Evolutionary conservation across 179 eudicot species (phyloP).

Genomic region (Nepenthes alata): DNA sequence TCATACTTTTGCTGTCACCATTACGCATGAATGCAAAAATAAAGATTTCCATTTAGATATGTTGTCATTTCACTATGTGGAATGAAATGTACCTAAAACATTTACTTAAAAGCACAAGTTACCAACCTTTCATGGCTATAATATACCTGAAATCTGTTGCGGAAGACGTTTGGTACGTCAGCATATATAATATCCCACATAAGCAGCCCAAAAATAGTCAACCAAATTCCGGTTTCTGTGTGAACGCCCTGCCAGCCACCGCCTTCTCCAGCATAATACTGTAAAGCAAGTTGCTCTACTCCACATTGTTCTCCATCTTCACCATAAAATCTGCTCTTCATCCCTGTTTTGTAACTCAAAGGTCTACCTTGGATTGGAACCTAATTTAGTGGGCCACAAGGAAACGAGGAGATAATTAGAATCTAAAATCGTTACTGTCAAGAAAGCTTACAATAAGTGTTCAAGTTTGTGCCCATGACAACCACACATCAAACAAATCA

Average conservation of each 20-base stretch:
- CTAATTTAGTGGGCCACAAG: slow-evolving; percentile 21
- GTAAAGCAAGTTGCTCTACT: slow-evolving; percentile 83
- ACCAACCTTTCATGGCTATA: neutral
- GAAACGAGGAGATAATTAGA: slow-evolving; percentile 1
- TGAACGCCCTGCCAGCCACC: slow-evolving; percentile 96
- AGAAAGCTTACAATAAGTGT: too few relatives aligned
- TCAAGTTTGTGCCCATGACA: too few relatives aligned
- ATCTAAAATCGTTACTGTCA: too few relatives aligned
- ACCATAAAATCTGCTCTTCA: slow-evolving; percentile 77
- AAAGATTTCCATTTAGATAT: too few relatives aligned
- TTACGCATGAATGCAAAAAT: too few relatives aligned
- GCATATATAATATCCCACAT: slow-evolving; percentile 91
- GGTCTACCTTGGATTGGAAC: slow-evolving; percentile 83
- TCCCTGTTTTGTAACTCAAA: slow-evolving; percentile 49
- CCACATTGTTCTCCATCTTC: slow-evolving; percentile 93
- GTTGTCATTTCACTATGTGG: too few relatives aligned
- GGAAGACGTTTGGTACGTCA: slow-evolving; percentile 77
- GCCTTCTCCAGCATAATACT: slow-evolving; percentile 86
- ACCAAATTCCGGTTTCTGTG: slow-evolving; percentile 91
- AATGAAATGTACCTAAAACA: neutral
- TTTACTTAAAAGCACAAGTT: neutral
- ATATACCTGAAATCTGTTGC: slow-evolving; percentile 73
- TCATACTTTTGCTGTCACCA: too few relatives aligned
- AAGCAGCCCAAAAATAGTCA: slow-evolving; percentile 81
- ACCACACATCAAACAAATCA: neutral